Conservation (phyloP, 768 basidiomycete species). For the Podaxis sp. region DNA sequence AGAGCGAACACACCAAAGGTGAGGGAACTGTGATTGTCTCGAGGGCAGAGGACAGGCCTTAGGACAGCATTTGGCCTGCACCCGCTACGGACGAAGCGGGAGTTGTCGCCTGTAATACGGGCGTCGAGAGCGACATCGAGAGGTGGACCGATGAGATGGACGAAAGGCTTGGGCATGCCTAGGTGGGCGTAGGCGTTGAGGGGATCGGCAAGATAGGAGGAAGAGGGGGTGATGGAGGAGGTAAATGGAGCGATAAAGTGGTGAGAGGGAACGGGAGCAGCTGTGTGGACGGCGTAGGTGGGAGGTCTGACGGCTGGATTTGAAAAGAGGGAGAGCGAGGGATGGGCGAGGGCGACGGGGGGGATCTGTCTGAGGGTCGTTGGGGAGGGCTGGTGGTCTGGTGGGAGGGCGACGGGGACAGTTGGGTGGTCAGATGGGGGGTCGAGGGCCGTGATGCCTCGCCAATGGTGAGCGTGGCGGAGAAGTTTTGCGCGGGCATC, state of each 20-base stretch:
- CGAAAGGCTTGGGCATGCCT: conserved; percentile 82
- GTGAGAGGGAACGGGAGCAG: conserved; percentile 51
- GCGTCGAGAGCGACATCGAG: conserved; percentile 80
- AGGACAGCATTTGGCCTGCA: conserved; percentile 70
- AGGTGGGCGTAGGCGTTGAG: conserved; percentile 84
- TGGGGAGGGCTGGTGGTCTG: conserved; percentile 18
- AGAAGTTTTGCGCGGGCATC: conserved; percentile 48
- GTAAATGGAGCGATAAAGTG: conserved; percentile 63
- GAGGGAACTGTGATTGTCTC: conserved; percentile 28
- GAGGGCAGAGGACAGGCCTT: conserved; percentile 47
- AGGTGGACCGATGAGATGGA: conserved; percentile 76
- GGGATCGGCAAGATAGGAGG: conserved; percentile 73
- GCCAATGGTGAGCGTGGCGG: conserved; percentile 63
- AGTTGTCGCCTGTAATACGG: conserved; percentile 64
- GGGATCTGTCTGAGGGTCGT: conserved; percentile 17
- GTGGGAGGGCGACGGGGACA: conserved; percentile 18
- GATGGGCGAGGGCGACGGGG: conserved; percentile 32
- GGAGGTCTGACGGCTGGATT: conserved; percentile 52
- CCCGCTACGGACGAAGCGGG: conserved; percentile 61
- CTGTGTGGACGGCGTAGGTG: conserved; percentile 65
- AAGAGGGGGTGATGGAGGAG: conserved; percentile 63
- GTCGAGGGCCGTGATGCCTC: conserved; percentile 57
- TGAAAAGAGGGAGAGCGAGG: conserved; percentile 21
- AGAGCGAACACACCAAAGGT: conserved; percentile 82
- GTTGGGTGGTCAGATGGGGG: conserved; percentile 12